A percentile compares a stretch with the other conserved stretches of the same genome.
Conservation (phyloP, 495 filamentous ascomycete species). For the Talaromyces ruber region DNA sequence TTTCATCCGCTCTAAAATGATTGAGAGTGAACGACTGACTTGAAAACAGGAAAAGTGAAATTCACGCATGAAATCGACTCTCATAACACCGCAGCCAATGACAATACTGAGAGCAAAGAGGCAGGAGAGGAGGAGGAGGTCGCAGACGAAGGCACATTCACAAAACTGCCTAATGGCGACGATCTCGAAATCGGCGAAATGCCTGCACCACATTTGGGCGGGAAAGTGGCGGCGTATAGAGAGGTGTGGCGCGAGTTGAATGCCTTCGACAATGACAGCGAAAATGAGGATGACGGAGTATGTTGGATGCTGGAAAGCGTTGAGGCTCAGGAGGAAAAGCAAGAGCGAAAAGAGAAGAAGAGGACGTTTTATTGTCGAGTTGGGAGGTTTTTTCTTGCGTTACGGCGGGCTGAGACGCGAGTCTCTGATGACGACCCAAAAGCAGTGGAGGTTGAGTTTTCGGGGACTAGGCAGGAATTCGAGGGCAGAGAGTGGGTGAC, state of each 20-base stretch:
- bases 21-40: neutral
- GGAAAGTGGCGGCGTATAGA: slow-evolving; percentile 25
- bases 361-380: neutral
- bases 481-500: neutral
- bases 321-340: neutral
- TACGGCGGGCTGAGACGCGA: neutral
- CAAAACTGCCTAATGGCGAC: slow-evolving; percentile 28
- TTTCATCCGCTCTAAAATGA: neutral
- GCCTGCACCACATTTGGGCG: slow-evolving; percentile 28
- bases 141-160: slow-evolving; percentile 30
- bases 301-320: neutral
- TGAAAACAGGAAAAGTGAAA: neutral
- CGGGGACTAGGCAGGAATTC: neutral
- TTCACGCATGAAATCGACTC: slow-evolving; percentile 38
- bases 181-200: slow-evolving; percentile 32
- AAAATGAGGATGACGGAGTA: neutral
- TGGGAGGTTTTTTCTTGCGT: neutral
- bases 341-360: neutral
- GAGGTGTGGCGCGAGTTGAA: slow-evolving; percentile 31
- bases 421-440: neutral
- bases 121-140: neutral
- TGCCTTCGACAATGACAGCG: neutral
- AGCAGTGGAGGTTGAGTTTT: neutral
- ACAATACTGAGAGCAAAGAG: neutral
- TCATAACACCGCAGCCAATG: slow-evolving; percentile 8